These are phyloP conservation scores for Neofusicoccum umdonicola DNA, from an alignment of 2,329 filamentous ascomycete species.

Conservation along the genomic window DNA sequence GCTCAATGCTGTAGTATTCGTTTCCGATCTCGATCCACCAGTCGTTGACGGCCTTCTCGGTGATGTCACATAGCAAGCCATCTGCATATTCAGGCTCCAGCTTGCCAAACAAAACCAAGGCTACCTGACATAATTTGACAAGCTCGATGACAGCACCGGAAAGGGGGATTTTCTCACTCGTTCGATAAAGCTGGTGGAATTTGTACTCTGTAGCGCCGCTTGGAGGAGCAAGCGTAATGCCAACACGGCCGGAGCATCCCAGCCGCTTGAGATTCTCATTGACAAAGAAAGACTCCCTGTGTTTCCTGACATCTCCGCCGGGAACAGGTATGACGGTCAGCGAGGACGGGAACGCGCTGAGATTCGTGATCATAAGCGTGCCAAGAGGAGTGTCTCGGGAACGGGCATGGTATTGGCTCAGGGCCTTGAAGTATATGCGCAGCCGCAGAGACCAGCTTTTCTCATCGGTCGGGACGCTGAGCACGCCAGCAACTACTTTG, in stretches of 20 bases:
- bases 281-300: slow-evolving; percentile 82
- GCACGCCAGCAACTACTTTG: slow-evolving; percentile 72
- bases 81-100: slow-evolving; percentile 87
- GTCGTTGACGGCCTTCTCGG: slow-evolving; percentile 82
- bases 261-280: slow-evolving; percentile 92
- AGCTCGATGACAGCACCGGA: slow-evolving; percentile 80
- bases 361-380: slow-evolving; percentile 87
- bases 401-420: slow-evolving; percentile 81
- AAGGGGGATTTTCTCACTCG: slow-evolving; percentile 76
- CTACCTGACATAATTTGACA: slow-evolving; percentile 86
- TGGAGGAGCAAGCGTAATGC: slow-evolving; percentile 75
- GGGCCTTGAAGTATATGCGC: slow-evolving; percentile 79
- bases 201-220: slow-evolving; percentile 82
- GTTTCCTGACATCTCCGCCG: slow-evolving; percentile 76
- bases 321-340: slow-evolving; percentile 90
- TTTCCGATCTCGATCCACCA: slow-evolving; percentile 96
- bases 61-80: slow-evolving; percentile 87
- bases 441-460: slow-evolving; percentile 74
- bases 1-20: slow-evolving; percentile 89
- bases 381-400: slow-evolving; percentile 79
- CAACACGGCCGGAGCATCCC: slow-evolving; percentile 86
- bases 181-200: slow-evolving; percentile 86
- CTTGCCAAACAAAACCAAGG: slow-evolving; percentile 82
- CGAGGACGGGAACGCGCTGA: slow-evolving; percentile 87
- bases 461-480: slow-evolving; percentile 80